Evolutionary conservation across 1,139 yeast genomes (phyloP), one percentile per base, ranked within the genome.

Genomic region (Zygosaccharomyces sapae): DNA sequence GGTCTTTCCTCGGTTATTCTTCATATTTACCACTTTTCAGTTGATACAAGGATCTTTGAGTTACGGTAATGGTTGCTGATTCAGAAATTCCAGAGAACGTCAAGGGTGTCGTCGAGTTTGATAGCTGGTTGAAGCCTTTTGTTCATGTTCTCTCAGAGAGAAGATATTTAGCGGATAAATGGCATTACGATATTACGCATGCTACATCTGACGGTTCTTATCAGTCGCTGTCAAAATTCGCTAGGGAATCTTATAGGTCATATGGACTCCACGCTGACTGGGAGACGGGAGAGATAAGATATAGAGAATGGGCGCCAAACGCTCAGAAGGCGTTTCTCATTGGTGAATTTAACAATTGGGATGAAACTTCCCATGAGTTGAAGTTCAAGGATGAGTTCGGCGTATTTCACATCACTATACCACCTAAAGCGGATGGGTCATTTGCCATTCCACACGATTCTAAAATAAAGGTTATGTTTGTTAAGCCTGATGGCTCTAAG

Each of bases 301-400:
- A 86, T 59, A 73, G 77, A 29, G 95, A 90, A 67, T 90, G 96
- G 80, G 89, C 95, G 2, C 98, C 97, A 5, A 83, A 87, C 61
- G 97, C 96, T 2, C 62, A 62, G 5, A 72, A 67, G 41, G 97
- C 95, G 1, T 76, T 80, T 43, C 66, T 92, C 31, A 83, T 87
- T 48, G 98, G 98, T 8, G 97, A 90, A 47, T 92, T 92, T 73
- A 92, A 90, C 66, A 62, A 74, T 52, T 92, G 98, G 98, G 71
- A 83, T 56, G 71, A 76, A 25, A 69, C 69, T 5, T 58, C 77
- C n/a, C 81, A 84, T 60, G 73, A 73, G 45, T 73, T 90, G 77
- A 55, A 51, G 6, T n/a, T 45, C 7, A 73, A 70, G 54, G 81
- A 76, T 50, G 75, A 77, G 34, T 88, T 68, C 61, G 96, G 96